A percentile compares a stretch with the other conserved stretches of the same genome.
These are phyloP conservation scores for Haberlea rhodopensis DNA, from an alignment of 257 asterid genomes.

Conservation along the genomic window DNA sequence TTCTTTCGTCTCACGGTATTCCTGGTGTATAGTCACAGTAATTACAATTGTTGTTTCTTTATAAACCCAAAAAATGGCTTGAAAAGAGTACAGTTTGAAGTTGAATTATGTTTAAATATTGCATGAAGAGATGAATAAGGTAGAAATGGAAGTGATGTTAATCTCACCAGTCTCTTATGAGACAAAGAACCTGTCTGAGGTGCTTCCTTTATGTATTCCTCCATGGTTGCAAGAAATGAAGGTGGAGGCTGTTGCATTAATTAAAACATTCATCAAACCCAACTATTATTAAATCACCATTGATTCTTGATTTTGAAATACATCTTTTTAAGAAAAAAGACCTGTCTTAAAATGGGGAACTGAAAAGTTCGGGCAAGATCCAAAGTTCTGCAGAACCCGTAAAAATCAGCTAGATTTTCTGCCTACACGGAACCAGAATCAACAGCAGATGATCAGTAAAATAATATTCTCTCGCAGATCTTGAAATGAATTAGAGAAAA, in stretches of 20 bases:
- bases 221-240: slow-evolving; percentile 88
- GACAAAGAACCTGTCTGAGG: slow-evolving; percentile 52
- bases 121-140: background rate
- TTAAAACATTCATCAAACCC: no score
- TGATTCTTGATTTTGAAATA: no score
- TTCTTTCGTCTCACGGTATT: slow-evolving; percentile 40
- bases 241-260: no score
- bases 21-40: slow-evolving; percentile 33
- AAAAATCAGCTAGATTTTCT: slow-evolving; percentile 68
- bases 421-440: slow-evolving; percentile 49
- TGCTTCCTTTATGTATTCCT: slow-evolving; percentile 86
- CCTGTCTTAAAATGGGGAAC: no score
- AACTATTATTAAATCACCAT: background rate
- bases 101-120: no score
- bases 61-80: background rate
- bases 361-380: slow-evolving; percentile 36
- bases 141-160: background rate
- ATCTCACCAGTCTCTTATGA: slow-evolving; percentile 52
- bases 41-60: slow-evolving; percentile 13
- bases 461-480: no score
- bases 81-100: background rate
- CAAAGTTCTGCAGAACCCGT: slow-evolving; percentile 67
- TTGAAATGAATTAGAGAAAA: background rate
- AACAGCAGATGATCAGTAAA: slow-evolving; percentile 3
- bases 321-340: no score